These are phyloP conservation scores for Alternaria metachromatica DNA, from an alignment of 2,329 filamentous ascomycete genomes.

Conservation along the genomic window DNA sequence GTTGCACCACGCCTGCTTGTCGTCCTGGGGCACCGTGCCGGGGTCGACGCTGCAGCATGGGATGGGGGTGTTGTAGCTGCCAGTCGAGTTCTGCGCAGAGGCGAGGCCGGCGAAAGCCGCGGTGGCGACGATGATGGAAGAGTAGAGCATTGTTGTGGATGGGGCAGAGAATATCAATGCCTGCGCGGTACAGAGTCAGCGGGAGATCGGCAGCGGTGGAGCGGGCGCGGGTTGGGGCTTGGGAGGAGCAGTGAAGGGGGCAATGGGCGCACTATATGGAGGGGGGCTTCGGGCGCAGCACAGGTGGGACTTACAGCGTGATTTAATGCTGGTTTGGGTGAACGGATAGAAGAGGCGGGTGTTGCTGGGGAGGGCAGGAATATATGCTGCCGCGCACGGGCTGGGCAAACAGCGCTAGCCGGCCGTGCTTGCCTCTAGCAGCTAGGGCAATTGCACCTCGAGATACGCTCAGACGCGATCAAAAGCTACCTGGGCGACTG, in stretches of 20 bases:
- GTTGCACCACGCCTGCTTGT: constrained; percentile 61
- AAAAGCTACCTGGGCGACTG: constrained; percentile 9
- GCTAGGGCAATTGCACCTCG: constrained; percentile 23
- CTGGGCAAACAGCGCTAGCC: constrained; percentile 22
- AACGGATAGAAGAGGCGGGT: constrained; percentile 17
- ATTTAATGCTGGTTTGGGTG: constrained; percentile 22
- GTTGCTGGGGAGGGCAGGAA: constrained; percentile 23
- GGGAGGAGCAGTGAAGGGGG: constrained; percentile 5
- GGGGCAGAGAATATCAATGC: constrained; percentile 47
- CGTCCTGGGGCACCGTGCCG: constrained; percentile 44
- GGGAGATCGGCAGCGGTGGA: constrained; percentile 21
- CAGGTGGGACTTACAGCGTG: constrained; percentile 19
- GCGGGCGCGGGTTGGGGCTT: constrained; percentile 4
- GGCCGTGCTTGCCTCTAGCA: constrained; percentile 13
- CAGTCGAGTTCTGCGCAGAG: constrained; percentile 53
- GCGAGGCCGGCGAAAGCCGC: constrained; percentile 55
- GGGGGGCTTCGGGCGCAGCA: background rate
- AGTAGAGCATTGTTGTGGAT: constrained; percentile 55
- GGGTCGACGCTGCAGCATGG: constrained; percentile 54
- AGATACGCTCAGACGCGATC: constrained; percentile 36
- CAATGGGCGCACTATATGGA: constrained; percentile 14
- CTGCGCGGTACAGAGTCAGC: constrained; percentile 37
- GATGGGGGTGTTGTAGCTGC: constrained; percentile 28
- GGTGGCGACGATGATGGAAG: constrained; percentile 55
- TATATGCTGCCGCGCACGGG: constrained; percentile 23